These are phyloP conservation scores for Selaginella tamariscina DNA, from an alignment of 75 land plant species.

Conservation along the genomic window DNA sequence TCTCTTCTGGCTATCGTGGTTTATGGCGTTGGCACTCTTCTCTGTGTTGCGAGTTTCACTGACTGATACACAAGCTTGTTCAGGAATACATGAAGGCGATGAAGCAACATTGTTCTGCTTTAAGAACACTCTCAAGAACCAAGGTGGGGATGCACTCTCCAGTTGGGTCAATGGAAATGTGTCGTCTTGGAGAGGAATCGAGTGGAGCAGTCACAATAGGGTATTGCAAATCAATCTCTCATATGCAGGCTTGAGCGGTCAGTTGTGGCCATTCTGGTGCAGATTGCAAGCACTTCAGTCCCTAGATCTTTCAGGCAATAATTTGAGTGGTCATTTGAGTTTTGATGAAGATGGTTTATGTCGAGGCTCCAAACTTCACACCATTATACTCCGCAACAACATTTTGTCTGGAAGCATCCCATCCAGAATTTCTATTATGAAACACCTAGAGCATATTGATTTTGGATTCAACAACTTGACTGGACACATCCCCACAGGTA, in stretches of 20 bases:
- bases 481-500: not conserved
- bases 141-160: not conserved
- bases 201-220: not conserved
- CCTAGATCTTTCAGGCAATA: not conserved
- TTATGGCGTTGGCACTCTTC: not conserved
- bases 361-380: not conserved
- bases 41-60: not conserved
- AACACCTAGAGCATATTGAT: not conserved
- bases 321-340: not conserved
- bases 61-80: not conserved
- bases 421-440: not conserved
- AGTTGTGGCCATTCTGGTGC: not conserved
- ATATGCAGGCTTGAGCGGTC: not conserved
- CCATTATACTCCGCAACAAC: not conserved
- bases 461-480: not conserved
- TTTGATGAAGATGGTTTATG: not conserved
- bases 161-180: constrained; percentile 1
- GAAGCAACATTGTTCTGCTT: not conserved
- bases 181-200: not conserved
- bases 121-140: not conserved
- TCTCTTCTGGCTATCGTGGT: not conserved
- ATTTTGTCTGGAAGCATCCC: not conserved
- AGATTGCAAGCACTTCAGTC: constrained; percentile 1
- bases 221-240: not conserved
- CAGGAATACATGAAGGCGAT: not conserved